Conservation (phyloP, 2,329 filamentous ascomycete genomes). For the Trichoderma cornu-damae region DNA sequence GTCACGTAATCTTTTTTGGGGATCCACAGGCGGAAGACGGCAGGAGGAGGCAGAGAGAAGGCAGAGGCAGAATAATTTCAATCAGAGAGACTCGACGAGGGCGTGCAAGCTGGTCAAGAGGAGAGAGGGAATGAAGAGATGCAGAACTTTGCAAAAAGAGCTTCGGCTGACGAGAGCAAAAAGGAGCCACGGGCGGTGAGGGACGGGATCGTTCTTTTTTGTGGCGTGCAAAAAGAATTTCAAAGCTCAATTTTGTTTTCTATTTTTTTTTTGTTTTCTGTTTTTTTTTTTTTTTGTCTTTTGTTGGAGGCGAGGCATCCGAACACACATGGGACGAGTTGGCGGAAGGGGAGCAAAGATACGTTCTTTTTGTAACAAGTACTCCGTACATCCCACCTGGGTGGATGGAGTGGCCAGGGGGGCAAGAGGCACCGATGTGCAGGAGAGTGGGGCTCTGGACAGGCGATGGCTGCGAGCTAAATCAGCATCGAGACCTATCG, state of each 20-base stretch:
- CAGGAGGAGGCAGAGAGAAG: not conserved
- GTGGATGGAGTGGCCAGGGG: slow-evolving; percentile 10
- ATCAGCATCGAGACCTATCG: slow-evolving; percentile 16
- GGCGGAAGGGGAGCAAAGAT: not conserved
- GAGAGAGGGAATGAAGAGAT: too few relatives aligned
- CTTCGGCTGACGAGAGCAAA: too few relatives aligned
- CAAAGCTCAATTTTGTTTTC: too few relatives aligned
- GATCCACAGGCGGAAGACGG: not conserved
- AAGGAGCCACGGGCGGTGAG: too few relatives aligned
- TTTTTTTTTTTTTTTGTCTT: too few relatives aligned
- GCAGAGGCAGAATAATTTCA: not conserved
- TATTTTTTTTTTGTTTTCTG: too few relatives aligned
- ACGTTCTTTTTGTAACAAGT: slow-evolving; percentile 5
- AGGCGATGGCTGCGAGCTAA: slow-evolving; percentile 15
- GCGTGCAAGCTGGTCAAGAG: too few relatives aligned
- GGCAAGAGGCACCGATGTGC: slow-evolving; percentile 5
- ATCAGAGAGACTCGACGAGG: not conserved
- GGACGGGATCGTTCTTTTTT: too few relatives aligned
- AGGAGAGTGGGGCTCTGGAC: not conserved
- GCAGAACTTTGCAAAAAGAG: too few relatives aligned
- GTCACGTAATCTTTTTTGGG: slow-evolving; percentile 13
- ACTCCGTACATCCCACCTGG: not conserved
- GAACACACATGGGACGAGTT: not conserved
- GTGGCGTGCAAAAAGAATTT: slow-evolving; percentile 12
- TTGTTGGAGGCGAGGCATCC: slow-evolving; percentile 4